Percentiles rank a stretch among this genome's conserved stretches.
phyloP scores from a whole-genome alignment of 2,329 filamentous ascomycete species.

The Aspergillus felis region DNA sequence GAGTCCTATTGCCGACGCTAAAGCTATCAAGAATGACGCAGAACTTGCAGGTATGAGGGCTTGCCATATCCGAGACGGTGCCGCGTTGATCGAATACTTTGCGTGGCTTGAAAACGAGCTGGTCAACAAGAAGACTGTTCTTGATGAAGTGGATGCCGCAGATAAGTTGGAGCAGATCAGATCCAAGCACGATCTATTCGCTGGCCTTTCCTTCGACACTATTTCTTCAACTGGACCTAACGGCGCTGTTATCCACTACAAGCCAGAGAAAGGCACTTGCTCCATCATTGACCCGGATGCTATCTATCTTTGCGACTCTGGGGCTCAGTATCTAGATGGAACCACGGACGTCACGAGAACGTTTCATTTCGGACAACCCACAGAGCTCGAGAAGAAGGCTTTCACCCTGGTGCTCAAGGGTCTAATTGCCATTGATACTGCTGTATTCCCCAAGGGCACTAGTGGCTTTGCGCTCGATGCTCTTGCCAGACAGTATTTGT shows the following conservation, averaged over 20 bases:
- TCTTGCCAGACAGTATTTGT: slow-evolving; percentile 84
- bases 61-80: slow-evolving; percentile 90
- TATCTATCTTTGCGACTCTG: slow-evolving; percentile 94
- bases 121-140: slow-evolving; percentile 62
- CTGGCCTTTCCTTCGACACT: slow-evolving; percentile 88
- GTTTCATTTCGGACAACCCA: slow-evolving; percentile 83
- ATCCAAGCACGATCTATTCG: slow-evolving; percentile 67
- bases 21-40: slow-evolving; percentile 87
- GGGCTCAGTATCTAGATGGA: slow-evolving; percentile 92
- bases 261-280: slow-evolving; percentile 77
- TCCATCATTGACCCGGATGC: slow-evolving; percentile 76
- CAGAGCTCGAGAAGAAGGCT: slow-evolving; percentile 75
- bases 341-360: slow-evolving; percentile 96
- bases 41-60: slow-evolving; percentile 90
- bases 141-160: slow-evolving; percentile 89
- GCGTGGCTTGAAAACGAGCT: slow-evolving; percentile 94
- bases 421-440: slow-evolving; percentile 80
- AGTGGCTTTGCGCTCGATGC: slow-evolving; percentile 88
- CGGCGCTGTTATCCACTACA: slow-evolving; percentile 94
- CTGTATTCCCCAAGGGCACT: slow-evolving; percentile 90
- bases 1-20: slow-evolving; percentile 84
- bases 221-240: slow-evolving; percentile 93
- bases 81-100: slow-evolving; percentile 86
- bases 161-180: slow-evolving; percentile 73
- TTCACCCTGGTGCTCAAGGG: slow-evolving; percentile 96